Evolutionary conservation across 2,329 filamentous ascomycete genomes (phyloP).

Genomic region (Diaporthe eres): DNA sequence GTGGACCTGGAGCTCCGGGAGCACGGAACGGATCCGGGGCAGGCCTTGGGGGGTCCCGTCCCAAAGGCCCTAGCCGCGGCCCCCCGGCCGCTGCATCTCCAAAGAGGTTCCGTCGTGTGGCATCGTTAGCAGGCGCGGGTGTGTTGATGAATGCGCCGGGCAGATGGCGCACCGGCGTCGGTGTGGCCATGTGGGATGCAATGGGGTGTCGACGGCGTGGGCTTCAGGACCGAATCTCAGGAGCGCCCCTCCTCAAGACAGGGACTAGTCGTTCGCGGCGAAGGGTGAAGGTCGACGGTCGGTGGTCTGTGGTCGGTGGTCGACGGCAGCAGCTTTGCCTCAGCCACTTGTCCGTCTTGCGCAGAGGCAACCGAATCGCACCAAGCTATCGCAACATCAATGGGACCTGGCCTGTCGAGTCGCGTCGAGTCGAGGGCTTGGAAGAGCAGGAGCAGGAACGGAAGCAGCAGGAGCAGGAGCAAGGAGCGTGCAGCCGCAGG

Average conservation of each 20-base stretch:
- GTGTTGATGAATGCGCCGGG: slow-evolving; percentile 85
- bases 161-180: slow-evolving; percentile 79
- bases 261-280: background rate
- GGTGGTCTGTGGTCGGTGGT: background rate
- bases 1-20: slow-evolving; percentile 50
- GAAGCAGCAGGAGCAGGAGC: slow-evolving; percentile 7
- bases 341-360: slow-evolving; percentile 35
- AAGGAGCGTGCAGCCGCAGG: slow-evolving; percentile 7
- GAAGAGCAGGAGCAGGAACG: slow-evolving; percentile 1
- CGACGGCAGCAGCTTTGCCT: slow-evolving; percentile 29
- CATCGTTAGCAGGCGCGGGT: slow-evolving; percentile 71
- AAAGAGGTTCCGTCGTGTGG: slow-evolving; percentile 68
- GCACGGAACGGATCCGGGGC: slow-evolving; percentile 34
- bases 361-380: slow-evolving; percentile 36
- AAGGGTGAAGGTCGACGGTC: background rate
- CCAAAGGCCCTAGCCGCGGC: slow-evolving; percentile 35
- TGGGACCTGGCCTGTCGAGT: slow-evolving; percentile 41
- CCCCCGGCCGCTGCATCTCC: slow-evolving; percentile 45
- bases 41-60: slow-evolving; percentile 39
- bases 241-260: background rate
- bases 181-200: slow-evolving; percentile 64
- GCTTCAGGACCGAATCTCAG: background rate
- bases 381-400: slow-evolving; percentile 51
- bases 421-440: slow-evolving; percentile 35
- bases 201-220: slow-evolving; percentile 12